Evolutionary conservation across 139 green algal genomes (phyloP), one percentile per base, ranked within the genome.

Genomic region (Picochlorum sp.): DNA sequence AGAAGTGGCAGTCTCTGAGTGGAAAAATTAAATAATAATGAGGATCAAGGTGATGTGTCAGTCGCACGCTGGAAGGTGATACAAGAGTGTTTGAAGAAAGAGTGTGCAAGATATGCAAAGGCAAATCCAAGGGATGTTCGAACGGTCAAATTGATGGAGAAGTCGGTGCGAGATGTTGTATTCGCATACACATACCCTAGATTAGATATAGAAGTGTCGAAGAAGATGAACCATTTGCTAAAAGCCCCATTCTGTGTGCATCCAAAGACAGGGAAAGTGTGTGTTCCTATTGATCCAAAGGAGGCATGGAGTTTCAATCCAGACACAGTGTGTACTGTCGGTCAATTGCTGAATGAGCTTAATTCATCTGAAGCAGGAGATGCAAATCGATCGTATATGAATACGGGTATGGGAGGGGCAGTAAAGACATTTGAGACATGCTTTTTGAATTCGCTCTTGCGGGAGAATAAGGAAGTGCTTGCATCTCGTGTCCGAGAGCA

Each of bases 201-300:
- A 10, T 84, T 99, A 45, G 94, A 99, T 75, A 72, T 95, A 62
- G 92, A 98, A 78, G 94, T 99, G 21, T 97, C 94, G 4, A 97
- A 95, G 71, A 96, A 98, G 80, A 98, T 95, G 86, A 99, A 99
- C 79, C 94, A 99, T 67, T 73, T 99, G 78, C 86, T 99, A 51
- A 99, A 99, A 81, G 88, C 92, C 3, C 94, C 94, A 11, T 98
- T 99, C 75, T 99, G 94, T 62, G 85, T 99, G 50, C 94, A 99
- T 75, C 94, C 94, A 24, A 98, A 99, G 79, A 99, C 94, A 4
- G 91, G 93, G 59, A 91, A 88, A 66, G 86, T 99, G 61, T 99
- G 94, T 65, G 88, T 99, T 51, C 94, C 94, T 14, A 89, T 99
- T 16, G 86, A 97, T 72, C 85, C 88, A 1, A 66, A 45, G 1